Evolutionary conservation across 2,329 filamentous ascomycete species (phyloP).

Genomic region (Colletotrichum sublineola): DNA sequence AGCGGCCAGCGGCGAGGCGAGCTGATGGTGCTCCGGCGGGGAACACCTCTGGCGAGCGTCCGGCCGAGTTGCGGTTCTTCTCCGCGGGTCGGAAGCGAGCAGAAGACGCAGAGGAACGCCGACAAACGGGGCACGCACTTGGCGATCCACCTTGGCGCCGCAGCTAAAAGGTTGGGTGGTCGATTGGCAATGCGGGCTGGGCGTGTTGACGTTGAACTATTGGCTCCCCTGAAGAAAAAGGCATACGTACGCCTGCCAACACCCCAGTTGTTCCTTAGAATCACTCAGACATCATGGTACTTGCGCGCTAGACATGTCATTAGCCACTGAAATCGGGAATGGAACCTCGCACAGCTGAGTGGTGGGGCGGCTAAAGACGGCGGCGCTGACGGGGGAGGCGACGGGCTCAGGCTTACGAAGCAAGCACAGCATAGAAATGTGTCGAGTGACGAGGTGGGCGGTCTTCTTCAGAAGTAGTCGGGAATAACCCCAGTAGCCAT

Average conservation of each 20-base stretch:
- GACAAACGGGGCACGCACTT: constrained; percentile 33
- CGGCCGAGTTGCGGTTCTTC: constrained; percentile 34
- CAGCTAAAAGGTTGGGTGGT: constrained; percentile 27
- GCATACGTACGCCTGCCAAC: constrained; percentile 40
- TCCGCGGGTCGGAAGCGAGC: constrained; percentile 34
- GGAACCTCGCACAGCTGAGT: constrained; percentile 20
- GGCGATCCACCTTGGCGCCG: constrained; percentile 33
- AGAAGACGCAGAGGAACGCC: constrained; percentile 23
- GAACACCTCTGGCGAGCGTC: constrained; percentile 9
- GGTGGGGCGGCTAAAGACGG: constrained; percentile 32
- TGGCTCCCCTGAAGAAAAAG: constrained; percentile 21
- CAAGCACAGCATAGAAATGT: constrained; percentile 31
- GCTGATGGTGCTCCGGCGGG: constrained; percentile 25
- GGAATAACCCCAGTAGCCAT: constrained; percentile 23
- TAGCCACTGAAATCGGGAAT: constrained; percentile 27
- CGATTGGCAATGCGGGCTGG: constrained; percentile 29
- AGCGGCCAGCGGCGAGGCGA: constrained; percentile 34
- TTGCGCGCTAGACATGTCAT: constrained; percentile 32
- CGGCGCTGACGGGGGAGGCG: constrained; percentile 34
- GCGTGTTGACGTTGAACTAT: constrained; percentile 26
- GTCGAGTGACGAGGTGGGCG: constrained; percentile 18
- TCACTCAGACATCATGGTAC: constrained; percentile 42
- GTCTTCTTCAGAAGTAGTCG: constrained; percentile 18
- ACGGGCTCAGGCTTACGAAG: constrained; percentile 39
- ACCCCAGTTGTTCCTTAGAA: constrained; percentile 19